Percentiles rank a stretch among this genome's conserved stretches.
Evolutionary conservation across 352 stramenopile genomes (phyloP).

Genomic region (Aphanomyces invadans): DNA sequence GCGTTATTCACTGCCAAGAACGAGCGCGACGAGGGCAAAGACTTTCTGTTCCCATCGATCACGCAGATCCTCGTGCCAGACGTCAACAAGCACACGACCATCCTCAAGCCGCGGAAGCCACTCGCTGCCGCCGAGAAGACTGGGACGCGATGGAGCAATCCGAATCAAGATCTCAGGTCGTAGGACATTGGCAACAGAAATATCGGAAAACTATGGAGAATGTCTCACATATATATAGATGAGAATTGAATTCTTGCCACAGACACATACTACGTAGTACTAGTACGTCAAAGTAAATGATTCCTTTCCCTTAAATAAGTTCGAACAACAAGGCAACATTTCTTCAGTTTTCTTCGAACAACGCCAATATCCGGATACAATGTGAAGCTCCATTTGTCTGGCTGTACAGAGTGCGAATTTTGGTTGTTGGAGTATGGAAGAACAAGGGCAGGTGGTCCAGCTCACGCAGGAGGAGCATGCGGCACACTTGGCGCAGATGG

Average conservation of each 20-base stretch:
- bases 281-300: too few species aligned
- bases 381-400: slow-evolving; percentile 7
- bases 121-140: background rate
- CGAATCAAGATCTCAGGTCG: slow-evolving; percentile 23
- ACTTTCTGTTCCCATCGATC: slow-evolving; percentile 56
- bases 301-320: too few species aligned
- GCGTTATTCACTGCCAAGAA: slow-evolving; percentile 37
- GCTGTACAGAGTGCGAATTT: slow-evolving; percentile 15
- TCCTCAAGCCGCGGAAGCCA: slow-evolving; percentile 21
- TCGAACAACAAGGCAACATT: too few species aligned
- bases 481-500: slow-evolving; percentile 79
- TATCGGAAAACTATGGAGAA: too few species aligned
- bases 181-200: too few species aligned
- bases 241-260: too few species aligned
- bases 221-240: too few species aligned
- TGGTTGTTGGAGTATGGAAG: slow-evolving; percentile 15
- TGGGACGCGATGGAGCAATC: slow-evolving; percentile 16
- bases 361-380: slow-evolving; percentile 13
- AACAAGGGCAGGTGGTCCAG: slow-evolving; percentile 74
- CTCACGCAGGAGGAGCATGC: slow-evolving; percentile 79
- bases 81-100: slow-evolving; percentile 52
- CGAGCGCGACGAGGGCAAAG: slow-evolving; percentile 30
- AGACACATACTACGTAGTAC: background rate
- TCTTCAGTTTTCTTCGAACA: too few species aligned
- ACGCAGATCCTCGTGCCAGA: slow-evolving; percentile 46